Evolutionary conservation across 129 eudicot species (phyloP).

Genomic region (Ambrosia trifida): DNA sequence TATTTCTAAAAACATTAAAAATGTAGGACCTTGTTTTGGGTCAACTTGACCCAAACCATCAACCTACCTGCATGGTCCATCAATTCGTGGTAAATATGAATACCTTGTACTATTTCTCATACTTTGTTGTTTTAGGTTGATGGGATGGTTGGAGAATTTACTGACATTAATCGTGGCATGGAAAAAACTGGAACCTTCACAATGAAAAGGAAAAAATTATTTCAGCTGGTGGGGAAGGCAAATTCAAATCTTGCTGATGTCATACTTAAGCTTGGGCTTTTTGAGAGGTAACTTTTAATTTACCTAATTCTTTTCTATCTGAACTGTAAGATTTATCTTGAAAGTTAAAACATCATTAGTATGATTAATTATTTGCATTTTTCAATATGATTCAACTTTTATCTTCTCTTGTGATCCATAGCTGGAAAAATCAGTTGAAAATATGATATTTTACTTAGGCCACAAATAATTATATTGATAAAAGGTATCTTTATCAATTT

Average conservation of each 20-base stretch:
- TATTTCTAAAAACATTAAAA: background rate
- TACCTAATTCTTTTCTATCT: background rate
- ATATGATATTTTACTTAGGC: too few species aligned
- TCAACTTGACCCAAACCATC: background rate
- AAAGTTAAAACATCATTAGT: background rate
- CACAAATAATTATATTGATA: too few species aligned
- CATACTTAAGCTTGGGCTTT: constrained; percentile 94
- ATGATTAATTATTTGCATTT: background rate
- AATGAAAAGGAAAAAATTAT: constrained; percentile 86
- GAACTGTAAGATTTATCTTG: background rate
- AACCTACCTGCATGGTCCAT: background rate
- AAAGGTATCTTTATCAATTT: too few species aligned
- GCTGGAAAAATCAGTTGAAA: too few species aligned
- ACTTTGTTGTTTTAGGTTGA: constrained; percentile 60
- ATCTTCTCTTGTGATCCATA: background rate
- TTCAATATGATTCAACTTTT: background rate
- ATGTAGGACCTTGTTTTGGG: background rate
- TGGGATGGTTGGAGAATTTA: constrained; percentile 92
- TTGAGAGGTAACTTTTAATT: constrained; percentile 63
- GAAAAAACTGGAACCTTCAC: constrained; percentile 95
- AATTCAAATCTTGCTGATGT: constrained; percentile 97
- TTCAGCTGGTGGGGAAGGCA: constrained; percentile 96
- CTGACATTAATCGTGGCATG: constrained; percentile 92
- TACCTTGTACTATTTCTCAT: constrained; percentile 15
- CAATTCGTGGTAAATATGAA: constrained; percentile 8